Evolutionary conservation across 495 filamentous ascomycete species (phyloP), one percentile per base, ranked within the genome.

Genomic region (Saxophila tyrrhenica): DNA sequence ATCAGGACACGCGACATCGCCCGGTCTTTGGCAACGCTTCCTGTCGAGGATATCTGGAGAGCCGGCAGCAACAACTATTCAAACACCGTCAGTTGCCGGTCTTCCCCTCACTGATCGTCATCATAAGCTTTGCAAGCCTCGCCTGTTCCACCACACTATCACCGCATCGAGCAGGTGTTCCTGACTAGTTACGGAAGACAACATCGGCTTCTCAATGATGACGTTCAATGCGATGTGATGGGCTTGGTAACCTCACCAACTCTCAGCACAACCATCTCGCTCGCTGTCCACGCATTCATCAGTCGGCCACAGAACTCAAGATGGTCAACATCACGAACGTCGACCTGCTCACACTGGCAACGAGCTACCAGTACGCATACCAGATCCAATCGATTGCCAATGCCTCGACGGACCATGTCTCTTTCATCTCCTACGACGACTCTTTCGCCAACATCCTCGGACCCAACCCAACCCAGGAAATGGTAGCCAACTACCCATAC

Each of bases 371-470:
- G 0, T 67, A 67, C 39, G 55, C 55, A 1, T 24, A 50, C 24
- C 55, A 62, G 22, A 47, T 62, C 11, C 42, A 58, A 23, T 17
- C 55, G 39, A 56, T 67, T 32, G 45, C 56, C 46, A 54, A 55
- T 35, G 58, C 58, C 20, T 60, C 60, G 2, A 62, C 56, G 38
- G 55, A 63, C 35, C 52, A 61, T 3, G 57, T 68, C 39, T 46
- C 53, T 0, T 63, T 68, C 32, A 57, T 68, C 10, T 56, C 64
- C 25, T 68, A 66, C 60, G 55, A 66, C 43, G 29, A 50, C 3
- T 51, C 46, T 24, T 68, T 68, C 49, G 62, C 49, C 44, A 54
- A 64, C 52, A 58, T 68, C 45, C 64, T 68, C 13, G 65, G 62
- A n/a, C 48, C 54, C 15, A 58, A 62, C 50, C 64, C 52, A 7